Conservation (phyloP, 129 eudicot species). For the Flaveria bidentis region DNA sequence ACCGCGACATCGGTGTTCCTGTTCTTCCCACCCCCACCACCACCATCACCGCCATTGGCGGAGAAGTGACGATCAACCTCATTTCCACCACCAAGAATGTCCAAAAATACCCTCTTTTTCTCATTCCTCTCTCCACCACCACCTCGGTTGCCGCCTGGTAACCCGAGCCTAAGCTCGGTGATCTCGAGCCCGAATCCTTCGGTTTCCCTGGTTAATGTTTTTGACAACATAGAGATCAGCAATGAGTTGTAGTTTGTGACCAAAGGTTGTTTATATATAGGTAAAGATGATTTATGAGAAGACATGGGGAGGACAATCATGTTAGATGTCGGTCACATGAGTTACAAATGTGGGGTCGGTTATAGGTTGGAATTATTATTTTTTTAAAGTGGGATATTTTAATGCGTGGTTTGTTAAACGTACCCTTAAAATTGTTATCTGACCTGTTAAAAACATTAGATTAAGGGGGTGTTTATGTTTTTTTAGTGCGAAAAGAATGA, state of each 20-base stretch:
- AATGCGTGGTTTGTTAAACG: neutral
- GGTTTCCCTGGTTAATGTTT: neutral
- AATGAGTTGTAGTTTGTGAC: slow-evolving; percentile 11
- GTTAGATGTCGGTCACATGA: slow-evolving; percentile 20
- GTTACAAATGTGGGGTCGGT: slow-evolving; percentile 17
- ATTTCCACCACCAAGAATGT: neutral
- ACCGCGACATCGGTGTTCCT: neutral
- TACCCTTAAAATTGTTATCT: neutral
- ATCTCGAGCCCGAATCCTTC: slow-evolving; percentile 8
- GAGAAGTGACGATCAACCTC: neutral
- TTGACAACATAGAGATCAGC: neutral
- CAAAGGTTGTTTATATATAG: slow-evolving; percentile 9
- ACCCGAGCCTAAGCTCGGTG: slow-evolving; percentile 9
- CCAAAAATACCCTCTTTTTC: slow-evolving; percentile 15
- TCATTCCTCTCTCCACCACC: neutral
- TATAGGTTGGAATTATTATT: neutral
- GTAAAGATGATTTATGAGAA: neutral
- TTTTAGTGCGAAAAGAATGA: too few relatives aligned
- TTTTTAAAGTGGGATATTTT: too few relatives aligned
- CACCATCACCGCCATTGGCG: neutral
- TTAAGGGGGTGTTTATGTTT: too few relatives aligned
- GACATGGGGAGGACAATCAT: slow-evolving; percentile 20
- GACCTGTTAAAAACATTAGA: too few relatives aligned
- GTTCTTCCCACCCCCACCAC: neutral
- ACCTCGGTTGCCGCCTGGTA: neutral